Conservation (phyloP, 306 rosid genomes). For the Prunus salicina region DNA sequence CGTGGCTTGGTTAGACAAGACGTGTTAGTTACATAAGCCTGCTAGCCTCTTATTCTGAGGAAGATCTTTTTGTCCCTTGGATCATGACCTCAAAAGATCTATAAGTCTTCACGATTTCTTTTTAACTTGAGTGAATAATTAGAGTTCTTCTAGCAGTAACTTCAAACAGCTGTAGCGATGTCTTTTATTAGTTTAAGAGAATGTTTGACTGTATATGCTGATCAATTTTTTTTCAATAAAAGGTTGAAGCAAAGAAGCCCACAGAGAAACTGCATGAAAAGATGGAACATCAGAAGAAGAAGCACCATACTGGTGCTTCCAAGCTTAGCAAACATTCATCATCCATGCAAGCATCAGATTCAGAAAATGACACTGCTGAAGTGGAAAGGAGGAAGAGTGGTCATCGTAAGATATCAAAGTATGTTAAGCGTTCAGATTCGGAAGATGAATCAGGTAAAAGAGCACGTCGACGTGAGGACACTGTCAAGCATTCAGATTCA, state of each 20-base stretch:
- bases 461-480: background rate
- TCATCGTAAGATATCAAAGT: slow-evolving; percentile 27
- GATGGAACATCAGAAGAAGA: slow-evolving; percentile 60
- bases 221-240: background rate
- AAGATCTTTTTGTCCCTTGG: background rate
- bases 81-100: background rate
- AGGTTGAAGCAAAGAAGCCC: slow-evolving; percentile 49
- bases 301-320: slow-evolving; percentile 38
- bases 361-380: slow-evolving; percentile 46
- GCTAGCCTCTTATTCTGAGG: background rate
- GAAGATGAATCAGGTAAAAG: slow-evolving; percentile 20
- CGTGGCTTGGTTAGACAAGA: background rate
- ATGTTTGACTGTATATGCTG: background rate
- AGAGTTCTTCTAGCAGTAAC: background rate
- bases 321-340: slow-evolving; percentile 42
- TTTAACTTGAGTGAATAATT: background rate
- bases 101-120: background rate
- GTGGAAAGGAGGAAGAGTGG: slow-evolving; percentile 38
- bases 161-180: background rate
- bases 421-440: slow-evolving; percentile 23
- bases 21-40: background rate
- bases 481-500: background rate
- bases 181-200: background rate
- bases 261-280: slow-evolving; percentile 44
- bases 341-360: slow-evolving; percentile 34